These are phyloP conservation scores for Gyrodon lividus DNA, from an alignment of 768 basidiomycete species.

Conservation along the genomic window DNA sequence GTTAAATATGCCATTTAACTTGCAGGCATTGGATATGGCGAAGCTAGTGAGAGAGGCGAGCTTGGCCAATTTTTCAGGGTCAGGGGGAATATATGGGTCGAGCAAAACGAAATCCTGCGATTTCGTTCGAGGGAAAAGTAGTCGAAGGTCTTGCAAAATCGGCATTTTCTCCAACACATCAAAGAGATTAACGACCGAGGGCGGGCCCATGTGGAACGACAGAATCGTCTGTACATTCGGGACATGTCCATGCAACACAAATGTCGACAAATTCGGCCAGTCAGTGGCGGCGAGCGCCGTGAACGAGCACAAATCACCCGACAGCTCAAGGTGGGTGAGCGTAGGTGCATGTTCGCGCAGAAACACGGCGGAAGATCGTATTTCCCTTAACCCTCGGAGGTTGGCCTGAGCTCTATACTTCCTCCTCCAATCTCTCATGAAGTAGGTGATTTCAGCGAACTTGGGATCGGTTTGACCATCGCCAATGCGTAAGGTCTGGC, in stretches of 20 bases:
- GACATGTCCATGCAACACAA: slow-evolving; percentile 31
- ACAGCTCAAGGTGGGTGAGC: slow-evolving; percentile 31
- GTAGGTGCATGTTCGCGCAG: slow-evolving; percentile 29
- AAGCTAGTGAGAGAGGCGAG: slow-evolving; percentile 35
- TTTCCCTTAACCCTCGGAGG: slow-evolving; percentile 29
- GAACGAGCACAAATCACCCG: slow-evolving; percentile 29
- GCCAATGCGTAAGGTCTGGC: slow-evolving; percentile 34
- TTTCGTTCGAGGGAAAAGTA: slow-evolving; percentile 32
- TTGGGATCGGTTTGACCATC: slow-evolving; percentile 34
- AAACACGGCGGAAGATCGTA: slow-evolving; percentile 30
- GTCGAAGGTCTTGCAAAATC: slow-evolving; percentile 27
- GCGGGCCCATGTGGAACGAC: slow-evolving; percentile 14
- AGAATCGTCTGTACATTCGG: slow-evolving; percentile 16
- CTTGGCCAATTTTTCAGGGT: slow-evolving; percentile 24
- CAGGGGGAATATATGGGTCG: slow-evolving; percentile 18
- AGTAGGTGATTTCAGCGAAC: slow-evolving; percentile 33
- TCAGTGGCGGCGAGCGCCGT: slow-evolving; percentile 28
- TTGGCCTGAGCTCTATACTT: slow-evolving; percentile 33
- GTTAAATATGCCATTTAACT: slow-evolving; percentile 28
- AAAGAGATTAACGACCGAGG: slow-evolving; percentile 17
- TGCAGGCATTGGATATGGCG: slow-evolving; percentile 36
- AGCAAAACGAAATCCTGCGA: slow-evolving; percentile 28
- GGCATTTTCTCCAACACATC: slow-evolving; percentile 33
- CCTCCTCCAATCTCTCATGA: slow-evolving; percentile 36
- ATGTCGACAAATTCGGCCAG: slow-evolving; percentile 31